Base-by-base conservation (phyloP, 192 early-diverging fungal genomes). In the Coemansia sp. region DNA sequence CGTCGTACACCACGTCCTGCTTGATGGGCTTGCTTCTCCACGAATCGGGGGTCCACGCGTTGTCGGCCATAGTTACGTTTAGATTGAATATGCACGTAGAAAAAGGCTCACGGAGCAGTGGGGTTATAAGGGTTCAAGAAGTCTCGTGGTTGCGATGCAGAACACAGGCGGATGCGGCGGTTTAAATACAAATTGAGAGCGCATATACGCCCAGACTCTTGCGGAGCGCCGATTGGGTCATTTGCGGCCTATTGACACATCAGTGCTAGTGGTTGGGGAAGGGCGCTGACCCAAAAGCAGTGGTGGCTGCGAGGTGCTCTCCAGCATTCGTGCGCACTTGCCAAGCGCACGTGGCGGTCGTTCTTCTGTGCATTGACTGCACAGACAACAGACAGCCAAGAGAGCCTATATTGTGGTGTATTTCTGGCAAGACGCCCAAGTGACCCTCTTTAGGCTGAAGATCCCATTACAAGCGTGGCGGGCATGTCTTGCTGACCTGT, bases 1-100 rank as follows among this genome's bases (percentile, higher is more conserved):
- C 85, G 28, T 90, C 87, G 76, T 95, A 98, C 46, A 82, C 76
- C 18, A 98, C 96, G 58, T 94, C 92, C 75, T 98, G 96, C 56
- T 83, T 84, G 63, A 90, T 87, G 56, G 90, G 87, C 79, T 87
- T 89, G 62, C 79, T 66, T 58, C 83, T 83, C 90, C 90, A 92
- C 57, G 85, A 86, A 36, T 82, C 76, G 2, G 87, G 88, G 4
- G 87, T 70, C 90, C 90, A 92, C 25, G 42, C 67, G 25, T n/a
- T 31, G 7, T 54, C 25, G 24, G 25, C 52, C 52, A 54, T 54
- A 20, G 12, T 18, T 48, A 8, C 15, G 15, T 6, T 34, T 34
- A 8, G 31, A 34, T 34, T 34, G 31, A 34, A 34, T 34, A 34
- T 34, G 31, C 31, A 34, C 31, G 31, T 34, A 34, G 25, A 48